These are phyloP conservation scores for Corylus heterophylla DNA, from an alignment of 306 rosid genomes.

Conservation along the genomic window DNA sequence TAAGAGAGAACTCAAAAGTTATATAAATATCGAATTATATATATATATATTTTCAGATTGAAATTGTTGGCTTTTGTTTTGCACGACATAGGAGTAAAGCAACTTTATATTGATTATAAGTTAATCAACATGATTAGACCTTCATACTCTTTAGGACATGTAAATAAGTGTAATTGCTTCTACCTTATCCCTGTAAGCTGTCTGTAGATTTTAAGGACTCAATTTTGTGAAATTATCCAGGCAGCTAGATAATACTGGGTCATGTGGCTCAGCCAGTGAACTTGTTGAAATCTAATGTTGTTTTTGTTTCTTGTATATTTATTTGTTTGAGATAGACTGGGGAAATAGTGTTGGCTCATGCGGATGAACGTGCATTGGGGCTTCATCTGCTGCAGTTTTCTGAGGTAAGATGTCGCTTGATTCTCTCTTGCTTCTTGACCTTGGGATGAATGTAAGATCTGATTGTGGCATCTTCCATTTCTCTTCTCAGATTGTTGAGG, in stretches of 20 bases:
- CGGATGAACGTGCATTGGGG: constrained; percentile 79
- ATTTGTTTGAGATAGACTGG: constrained; percentile 51
- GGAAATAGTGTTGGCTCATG: constrained; percentile 63
- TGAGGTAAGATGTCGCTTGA: constrained; percentile 57
- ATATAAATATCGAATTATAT: background rate
- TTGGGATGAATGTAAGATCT: constrained; percentile 4
- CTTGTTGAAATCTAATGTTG: constrained; percentile 12
- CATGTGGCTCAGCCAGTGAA: constrained; percentile 9
- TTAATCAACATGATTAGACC: background rate
- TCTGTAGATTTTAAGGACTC: background rate
- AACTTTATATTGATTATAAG: background rate
- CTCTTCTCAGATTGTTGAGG: constrained; percentile 77
- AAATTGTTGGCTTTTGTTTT: background rate
- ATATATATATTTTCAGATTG: background rate
- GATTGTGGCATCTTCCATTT: constrained; percentile 10
- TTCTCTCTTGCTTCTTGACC: constrained; percentile 14
- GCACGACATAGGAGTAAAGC: background rate
- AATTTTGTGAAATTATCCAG: background rate
- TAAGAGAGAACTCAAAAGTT: background rate
- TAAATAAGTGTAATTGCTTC: background rate
- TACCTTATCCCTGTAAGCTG: background rate
- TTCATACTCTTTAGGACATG: background rate
- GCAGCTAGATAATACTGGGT: background rate
- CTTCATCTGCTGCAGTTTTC: constrained; percentile 87
- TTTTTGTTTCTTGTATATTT: constrained; percentile 2